Percentiles rank a stretch among this genome's conserved stretches.
Evolutionary conservation across 176 grass and related monocot genomes (phyloP).

Genomic region (Musa acuminata): DNA sequence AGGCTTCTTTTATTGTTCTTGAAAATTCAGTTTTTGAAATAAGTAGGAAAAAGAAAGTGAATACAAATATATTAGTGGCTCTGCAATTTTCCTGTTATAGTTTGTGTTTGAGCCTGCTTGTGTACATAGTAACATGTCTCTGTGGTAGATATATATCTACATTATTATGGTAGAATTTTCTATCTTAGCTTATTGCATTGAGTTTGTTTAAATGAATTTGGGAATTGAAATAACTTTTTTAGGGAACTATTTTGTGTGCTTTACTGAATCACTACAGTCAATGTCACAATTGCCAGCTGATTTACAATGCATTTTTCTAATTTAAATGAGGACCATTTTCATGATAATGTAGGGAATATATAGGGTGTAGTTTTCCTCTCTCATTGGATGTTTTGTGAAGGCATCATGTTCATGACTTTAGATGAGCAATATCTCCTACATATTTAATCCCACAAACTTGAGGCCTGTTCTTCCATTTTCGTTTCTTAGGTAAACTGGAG

Average conservation of each 20-base stretch:
- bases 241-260: too few relatives aligned
- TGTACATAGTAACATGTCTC: not conserved
- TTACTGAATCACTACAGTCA: not conserved
- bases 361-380: not conserved
- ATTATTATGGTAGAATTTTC: not conserved
- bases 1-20: not conserved
- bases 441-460: not conserved
- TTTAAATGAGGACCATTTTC: not conserved
- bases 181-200: not conserved
- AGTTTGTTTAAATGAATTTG: not conserved
- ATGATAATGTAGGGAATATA: not conserved
- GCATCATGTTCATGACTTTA: not conserved
- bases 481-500: slow-evolving; percentile 18
- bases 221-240: not conserved
- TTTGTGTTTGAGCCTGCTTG: not conserved
- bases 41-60: not conserved
- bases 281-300: not conserved
- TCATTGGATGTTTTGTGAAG: not conserved
- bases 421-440: not conserved
- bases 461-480: not conserved
- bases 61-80: not conserved
- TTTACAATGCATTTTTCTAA: not conserved
- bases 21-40: not conserved
- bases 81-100: not conserved
- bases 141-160: not conserved